Evolutionary conservation across 805 yeast species (phyloP).

Genomic region (Phaffomyces opuntiae): DNA sequence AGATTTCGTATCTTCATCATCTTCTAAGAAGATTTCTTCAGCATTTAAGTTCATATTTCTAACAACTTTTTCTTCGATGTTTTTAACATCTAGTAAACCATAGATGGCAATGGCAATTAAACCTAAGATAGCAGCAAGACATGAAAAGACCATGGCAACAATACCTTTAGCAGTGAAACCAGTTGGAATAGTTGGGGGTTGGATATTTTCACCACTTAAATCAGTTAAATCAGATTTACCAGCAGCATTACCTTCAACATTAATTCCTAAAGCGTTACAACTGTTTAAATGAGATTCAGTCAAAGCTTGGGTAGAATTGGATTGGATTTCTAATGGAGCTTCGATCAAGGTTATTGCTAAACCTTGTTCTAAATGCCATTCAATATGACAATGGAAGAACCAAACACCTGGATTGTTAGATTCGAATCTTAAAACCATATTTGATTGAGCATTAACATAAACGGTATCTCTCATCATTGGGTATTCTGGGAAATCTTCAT

Average conservation of each 20-base stretch:
- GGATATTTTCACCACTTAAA: slow-evolving; percentile 69
- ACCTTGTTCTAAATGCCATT: slow-evolving; percentile 97
- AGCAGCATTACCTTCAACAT: slow-evolving; percentile 80
- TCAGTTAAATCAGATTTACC: slow-evolving; percentile 64
- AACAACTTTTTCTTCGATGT: slow-evolving; percentile 55
- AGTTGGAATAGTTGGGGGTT: slow-evolving; percentile 57
- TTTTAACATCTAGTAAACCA: slow-evolving; percentile 78
- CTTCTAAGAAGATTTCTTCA: slow-evolving; percentile 6
- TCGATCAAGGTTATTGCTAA: slow-evolving; percentile 75
- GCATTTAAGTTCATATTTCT: slow-evolving; percentile 17
- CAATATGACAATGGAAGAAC: slow-evolving; percentile 98
- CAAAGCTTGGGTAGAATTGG: slow-evolving; percentile 43
- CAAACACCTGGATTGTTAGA: slow-evolving; percentile 98
- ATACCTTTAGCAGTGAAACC: slow-evolving; percentile 96
- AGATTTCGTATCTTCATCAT: not conserved
- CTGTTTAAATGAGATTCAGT: slow-evolving; percentile 52
- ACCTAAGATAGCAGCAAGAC: slow-evolving; percentile 81
- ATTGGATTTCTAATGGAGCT: slow-evolving; percentile 69
- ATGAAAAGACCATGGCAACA: slow-evolving; percentile 88
- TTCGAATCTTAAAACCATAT: slow-evolving; percentile 77
- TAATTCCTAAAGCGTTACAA: slow-evolving; percentile 52
- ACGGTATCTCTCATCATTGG: slow-evolving; percentile 85
- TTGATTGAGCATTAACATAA: slow-evolving; percentile 76
- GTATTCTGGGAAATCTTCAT: slow-evolving; percentile 50
- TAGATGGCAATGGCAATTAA: slow-evolving; percentile 68